Conservation (phyloP, 202 grass and related monocot species). For the Elaeis oleifera region DNA sequence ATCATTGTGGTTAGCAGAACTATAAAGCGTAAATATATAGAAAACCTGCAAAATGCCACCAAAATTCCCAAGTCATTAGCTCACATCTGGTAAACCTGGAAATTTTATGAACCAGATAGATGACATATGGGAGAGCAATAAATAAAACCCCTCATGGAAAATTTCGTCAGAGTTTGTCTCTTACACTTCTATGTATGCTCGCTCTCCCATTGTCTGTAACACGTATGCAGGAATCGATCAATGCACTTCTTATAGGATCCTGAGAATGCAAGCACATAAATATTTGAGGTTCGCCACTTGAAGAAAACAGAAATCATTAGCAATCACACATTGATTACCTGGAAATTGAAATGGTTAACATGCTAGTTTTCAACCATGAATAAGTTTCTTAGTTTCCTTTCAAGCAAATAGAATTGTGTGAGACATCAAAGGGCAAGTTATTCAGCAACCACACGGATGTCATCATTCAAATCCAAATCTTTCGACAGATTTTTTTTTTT, state of each 20-base stretch:
- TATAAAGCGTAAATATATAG: conserved; percentile 92
- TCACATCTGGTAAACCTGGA: not conserved
- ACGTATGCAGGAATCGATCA: conserved; percentile 68
- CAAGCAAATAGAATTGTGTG: too few relatives aligned
- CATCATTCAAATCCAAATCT: too few relatives aligned
- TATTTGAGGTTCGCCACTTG: conserved; percentile 15
- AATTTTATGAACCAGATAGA: conserved; percentile 5
- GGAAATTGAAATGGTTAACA: too few relatives aligned
- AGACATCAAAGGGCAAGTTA: too few relatives aligned
- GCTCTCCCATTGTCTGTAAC: conserved; percentile 93
- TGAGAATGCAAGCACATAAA: conserved; percentile 22
- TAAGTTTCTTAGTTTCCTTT: too few relatives aligned
- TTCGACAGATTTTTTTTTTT: too few relatives aligned
- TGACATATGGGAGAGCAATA: not conserved
- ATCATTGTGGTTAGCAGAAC: conserved; percentile 74
- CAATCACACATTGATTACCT: too few relatives aligned
- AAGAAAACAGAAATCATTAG: too few relatives aligned
- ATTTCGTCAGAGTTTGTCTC: too few relatives aligned
- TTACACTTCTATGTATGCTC: conserved; percentile 82
- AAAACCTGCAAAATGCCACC: conserved; percentile 43
- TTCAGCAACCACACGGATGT: too few relatives aligned
- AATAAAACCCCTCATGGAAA: too few relatives aligned
- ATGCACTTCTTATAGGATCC: conserved; percentile 85
- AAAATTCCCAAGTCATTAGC: conserved; percentile 13
- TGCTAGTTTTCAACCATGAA: too few relatives aligned